Conservation (phyloP, 2,329 filamentous ascomycete genomes). For the Exophiala sp. region DNA sequence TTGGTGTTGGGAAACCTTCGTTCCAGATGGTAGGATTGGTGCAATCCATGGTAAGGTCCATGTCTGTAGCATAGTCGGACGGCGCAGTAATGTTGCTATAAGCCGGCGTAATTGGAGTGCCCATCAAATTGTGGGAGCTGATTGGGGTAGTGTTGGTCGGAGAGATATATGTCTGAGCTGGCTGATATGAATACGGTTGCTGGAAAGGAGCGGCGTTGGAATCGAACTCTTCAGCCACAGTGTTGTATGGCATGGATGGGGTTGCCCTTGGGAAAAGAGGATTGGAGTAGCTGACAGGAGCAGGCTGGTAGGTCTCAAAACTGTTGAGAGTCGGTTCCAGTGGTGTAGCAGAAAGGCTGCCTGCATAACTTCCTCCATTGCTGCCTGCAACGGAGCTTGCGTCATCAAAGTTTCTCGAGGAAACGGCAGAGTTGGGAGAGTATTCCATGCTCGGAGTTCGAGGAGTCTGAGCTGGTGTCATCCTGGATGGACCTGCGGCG, state of each 20-base stretch:
- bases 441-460: slow-evolving; percentile 55
- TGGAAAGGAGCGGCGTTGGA: slow-evolving; percentile 16
- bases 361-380: slow-evolving; percentile 11
- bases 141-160: slow-evolving; percentile 17
- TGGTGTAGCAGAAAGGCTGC: slow-evolving; percentile 26
- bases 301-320: slow-evolving; percentile 20
- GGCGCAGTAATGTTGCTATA: slow-evolving; percentile 29
- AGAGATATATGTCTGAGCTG: slow-evolving; percentile 21
- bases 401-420: slow-evolving; percentile 31
- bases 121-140: slow-evolving; percentile 22
- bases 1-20: slow-evolving; percentile 25
- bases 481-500: slow-evolving; percentile 30
- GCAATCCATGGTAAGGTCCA: slow-evolving; percentile 22
- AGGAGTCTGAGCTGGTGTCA: slow-evolving; percentile 52
- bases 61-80: slow-evolving; percentile 20
- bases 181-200: slow-evolving; percentile 5
- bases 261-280: slow-evolving; percentile 25
- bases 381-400: slow-evolving; percentile 25
- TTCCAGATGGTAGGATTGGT: slow-evolving; percentile 17
- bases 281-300: slow-evolving; percentile 22
- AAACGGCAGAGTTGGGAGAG: slow-evolving; percentile 22
- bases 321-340: slow-evolving; percentile 24
- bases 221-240: slow-evolving; percentile 18
- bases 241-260: slow-evolving; percentile 12
- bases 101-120: slow-evolving; percentile 26